Conservation (phyloP, 345 rosid species). For the Citrus glauca region DNA sequence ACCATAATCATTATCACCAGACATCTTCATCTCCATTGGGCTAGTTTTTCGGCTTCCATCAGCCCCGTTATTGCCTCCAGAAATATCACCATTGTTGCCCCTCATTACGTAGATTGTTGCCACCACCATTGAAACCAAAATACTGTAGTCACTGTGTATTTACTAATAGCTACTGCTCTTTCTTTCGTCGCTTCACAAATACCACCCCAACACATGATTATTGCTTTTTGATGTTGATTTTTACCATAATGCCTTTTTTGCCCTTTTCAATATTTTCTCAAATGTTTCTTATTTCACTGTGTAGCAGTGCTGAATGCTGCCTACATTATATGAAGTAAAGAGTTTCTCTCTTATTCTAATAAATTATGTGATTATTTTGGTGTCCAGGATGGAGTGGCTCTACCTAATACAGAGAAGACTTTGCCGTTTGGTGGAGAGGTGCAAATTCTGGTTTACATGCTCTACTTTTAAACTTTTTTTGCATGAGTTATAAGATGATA, state of each 20-base stretch:
- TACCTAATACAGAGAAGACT: constrained; percentile 90
- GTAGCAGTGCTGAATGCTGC: background rate
- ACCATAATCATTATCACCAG: background rate
- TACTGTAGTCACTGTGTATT: background rate
- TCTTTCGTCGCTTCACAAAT: background rate
- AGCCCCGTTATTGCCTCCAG: background rate
- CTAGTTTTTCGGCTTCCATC: background rate
- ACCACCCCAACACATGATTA: background rate
- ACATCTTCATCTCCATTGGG: background rate
- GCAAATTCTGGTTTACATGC: constrained; percentile 18
- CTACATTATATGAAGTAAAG: background rate
- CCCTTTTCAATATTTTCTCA: background rate
- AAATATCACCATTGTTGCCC: background rate
- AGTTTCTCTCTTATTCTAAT: constrained; percentile 12
- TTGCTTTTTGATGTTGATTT: constrained; percentile 1
- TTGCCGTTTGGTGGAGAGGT: constrained; percentile 98
- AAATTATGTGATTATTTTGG: constrained; percentile 10
- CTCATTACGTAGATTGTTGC: background rate
- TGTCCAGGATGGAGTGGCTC: constrained; percentile 85
- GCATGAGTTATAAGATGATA: constrained; percentile 8
- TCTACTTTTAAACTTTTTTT: constrained; percentile 5
- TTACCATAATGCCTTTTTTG: background rate
- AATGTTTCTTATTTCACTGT: background rate
- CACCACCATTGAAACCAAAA: background rate
- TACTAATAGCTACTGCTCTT: background rate